Evolutionary conservation across 257 asterid genomes (phyloP).

Genomic region (Plantago major): DNA sequence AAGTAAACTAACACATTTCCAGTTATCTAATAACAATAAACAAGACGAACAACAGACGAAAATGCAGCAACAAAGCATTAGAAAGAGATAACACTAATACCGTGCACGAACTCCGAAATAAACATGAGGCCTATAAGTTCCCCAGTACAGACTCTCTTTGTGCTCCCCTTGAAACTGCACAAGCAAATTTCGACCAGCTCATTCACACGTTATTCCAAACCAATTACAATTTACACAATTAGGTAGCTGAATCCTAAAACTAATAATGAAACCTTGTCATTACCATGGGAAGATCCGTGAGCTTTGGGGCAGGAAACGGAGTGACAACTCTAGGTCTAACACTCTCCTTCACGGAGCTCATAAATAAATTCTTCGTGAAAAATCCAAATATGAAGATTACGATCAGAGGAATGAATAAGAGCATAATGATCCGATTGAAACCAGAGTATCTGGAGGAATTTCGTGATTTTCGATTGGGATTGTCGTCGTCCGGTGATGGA

Average conservation of each 20-base stretch:
- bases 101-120: slow-evolving; percentile 91
- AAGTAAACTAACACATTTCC: neutral
- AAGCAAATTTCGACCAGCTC: slow-evolving; percentile 13
- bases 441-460: slow-evolving; percentile 27
- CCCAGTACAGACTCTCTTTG: slow-evolving; percentile 95
- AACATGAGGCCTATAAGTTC: slow-evolving; percentile 92
- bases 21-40: neutral
- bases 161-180: slow-evolving; percentile 92
- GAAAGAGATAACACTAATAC: slow-evolving; percentile 21
- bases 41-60: neutral
- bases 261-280: neutral
- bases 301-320: slow-evolving; percentile 89
- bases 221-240: no score
- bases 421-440: slow-evolving; percentile 35
- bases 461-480: slow-evolving; percentile 28
- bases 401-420: slow-evolving; percentile 31
- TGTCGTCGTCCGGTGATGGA: slow-evolving; percentile 13
- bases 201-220: neutral
- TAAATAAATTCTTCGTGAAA: slow-evolving; percentile 28
- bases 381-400: slow-evolving; percentile 35
- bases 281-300: slow-evolving; percentile 94
- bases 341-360: slow-evolving; percentile 33
- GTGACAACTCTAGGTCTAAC: slow-evolving; percentile 66
- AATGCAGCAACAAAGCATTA: neutral
- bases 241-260: neutral